phyloP scores from a whole-genome alignment of 805 yeast genomes.

The Wickerhamiella cacticola region DNA sequence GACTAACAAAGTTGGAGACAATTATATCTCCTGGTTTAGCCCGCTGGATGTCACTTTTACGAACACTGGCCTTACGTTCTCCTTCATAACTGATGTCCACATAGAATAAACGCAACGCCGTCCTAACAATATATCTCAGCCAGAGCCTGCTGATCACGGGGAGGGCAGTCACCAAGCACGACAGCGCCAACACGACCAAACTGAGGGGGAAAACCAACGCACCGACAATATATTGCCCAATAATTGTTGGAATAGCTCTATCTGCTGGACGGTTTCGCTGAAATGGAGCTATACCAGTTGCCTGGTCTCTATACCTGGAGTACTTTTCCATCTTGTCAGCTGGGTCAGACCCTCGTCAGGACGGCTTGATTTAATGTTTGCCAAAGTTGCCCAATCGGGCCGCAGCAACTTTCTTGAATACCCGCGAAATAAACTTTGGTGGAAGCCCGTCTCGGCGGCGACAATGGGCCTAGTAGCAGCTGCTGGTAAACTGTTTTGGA shows the following conservation, averaged over 20 bases:
- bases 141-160: conserved; percentile 11
- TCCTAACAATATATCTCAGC: conserved; percentile 14
- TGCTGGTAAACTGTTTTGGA: conserved; percentile 48
- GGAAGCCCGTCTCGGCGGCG: conserved; percentile 59
- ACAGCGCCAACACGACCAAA: conserved; percentile 45
- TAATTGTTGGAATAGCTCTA: neutral
- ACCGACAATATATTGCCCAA: conserved; percentile 51
- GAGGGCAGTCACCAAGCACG: conserved; percentile 11
- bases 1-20: conserved; percentile 47
- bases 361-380: conserved; percentile 31
- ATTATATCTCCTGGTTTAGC: conserved; percentile 36
- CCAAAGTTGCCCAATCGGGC: conserved; percentile 44
- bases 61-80: conserved; percentile 32
- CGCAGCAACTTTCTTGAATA: conserved; percentile 30
- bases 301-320: conserved; percentile 73
- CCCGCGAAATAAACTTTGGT: conserved; percentile 45
- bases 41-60: conserved; percentile 23
- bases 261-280: conserved; percentile 24
- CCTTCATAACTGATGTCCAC: conserved; percentile 37
- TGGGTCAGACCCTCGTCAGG: neutral
- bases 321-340: conserved; percentile 56
- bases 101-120: conserved; percentile 18
- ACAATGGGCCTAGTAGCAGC: conserved; percentile 58
- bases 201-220: conserved; percentile 70
- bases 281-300: conserved; percentile 86